Evolutionary conservation across 352 stramenopile species (phyloP).

Genomic region (Globisporangium rhizosaccharum): DNA sequence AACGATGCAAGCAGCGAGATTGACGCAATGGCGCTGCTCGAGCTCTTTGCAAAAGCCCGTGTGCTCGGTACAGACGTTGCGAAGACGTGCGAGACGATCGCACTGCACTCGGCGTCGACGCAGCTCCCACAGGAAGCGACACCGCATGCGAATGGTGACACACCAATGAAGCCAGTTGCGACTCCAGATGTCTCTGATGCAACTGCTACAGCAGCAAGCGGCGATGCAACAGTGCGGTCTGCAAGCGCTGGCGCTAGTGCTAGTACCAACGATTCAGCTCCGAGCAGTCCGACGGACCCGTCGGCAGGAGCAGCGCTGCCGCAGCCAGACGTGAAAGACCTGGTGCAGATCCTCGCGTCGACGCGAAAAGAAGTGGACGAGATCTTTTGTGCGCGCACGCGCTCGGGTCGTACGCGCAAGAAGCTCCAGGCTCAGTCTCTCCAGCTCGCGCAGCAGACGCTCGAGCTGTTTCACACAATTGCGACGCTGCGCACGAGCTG

Average conservation of each 20-base stretch:
- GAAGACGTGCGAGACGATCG: conserved; percentile 27
- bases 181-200: not conserved
- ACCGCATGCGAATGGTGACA: not conserved
- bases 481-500: conserved; percentile 27
- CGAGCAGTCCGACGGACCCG: conserved; percentile 5
- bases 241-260: not conserved
- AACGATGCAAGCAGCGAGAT: conserved; percentile 4
- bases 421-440: conserved; percentile 63
- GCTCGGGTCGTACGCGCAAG: conserved; percentile 62
- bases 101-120: conserved; percentile 33
- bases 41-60: conserved; percentile 18
- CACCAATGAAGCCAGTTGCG: not conserved
- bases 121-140: conserved; percentile 21
- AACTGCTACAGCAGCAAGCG: not conserved
- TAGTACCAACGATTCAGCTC: not conserved
- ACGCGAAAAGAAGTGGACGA: conserved; percentile 30
- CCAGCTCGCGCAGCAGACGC: conserved; percentile 47
- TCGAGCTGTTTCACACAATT: conserved; percentile 66
- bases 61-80: conserved; percentile 30
- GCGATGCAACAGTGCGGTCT: no score
- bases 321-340: conserved; percentile 47
- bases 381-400: conserved; percentile 41
- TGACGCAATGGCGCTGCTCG: conserved; percentile 20
- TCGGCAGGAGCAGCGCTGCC: not conserved
- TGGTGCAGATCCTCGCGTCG: conserved; percentile 56